Evolutionary conservation across 1,284 basidiomycete genomes (phyloP).

Genomic region (Malassezia furfur): DNA sequence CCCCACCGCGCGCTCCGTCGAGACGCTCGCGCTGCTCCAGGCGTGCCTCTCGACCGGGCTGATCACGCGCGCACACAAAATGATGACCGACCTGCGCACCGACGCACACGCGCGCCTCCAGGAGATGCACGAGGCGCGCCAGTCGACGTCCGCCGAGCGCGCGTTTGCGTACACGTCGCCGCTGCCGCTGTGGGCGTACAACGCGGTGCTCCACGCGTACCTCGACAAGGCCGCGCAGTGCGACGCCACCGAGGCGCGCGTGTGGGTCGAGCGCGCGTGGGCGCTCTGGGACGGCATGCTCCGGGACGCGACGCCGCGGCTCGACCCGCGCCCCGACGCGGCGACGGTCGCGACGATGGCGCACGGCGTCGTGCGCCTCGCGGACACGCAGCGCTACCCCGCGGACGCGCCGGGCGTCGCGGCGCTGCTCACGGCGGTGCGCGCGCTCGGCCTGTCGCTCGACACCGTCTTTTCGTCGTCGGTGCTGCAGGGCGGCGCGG

Average conservation of each 20-base stretch:
- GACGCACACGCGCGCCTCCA: slow-evolving; percentile 22
- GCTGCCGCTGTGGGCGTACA: slow-evolving; percentile 34
- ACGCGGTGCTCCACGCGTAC: slow-evolving; percentile 39
- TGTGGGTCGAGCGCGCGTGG: slow-evolving; percentile 32
- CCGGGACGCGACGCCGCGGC: neutral
- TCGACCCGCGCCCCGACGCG: slow-evolving; percentile 30
- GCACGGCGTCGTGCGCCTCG: slow-evolving; percentile 30
- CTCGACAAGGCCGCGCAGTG: slow-evolving; percentile 29
- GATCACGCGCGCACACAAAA: slow-evolving; percentile 35
- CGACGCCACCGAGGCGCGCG: slow-evolving; percentile 17
- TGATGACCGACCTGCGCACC: slow-evolving; percentile 33
- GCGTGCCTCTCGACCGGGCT: slow-evolving; percentile 41
- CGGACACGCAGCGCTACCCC: slow-evolving; percentile 23
- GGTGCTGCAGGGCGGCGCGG: slow-evolving; percentile 20
- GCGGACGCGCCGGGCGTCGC: slow-evolving; percentile 20
- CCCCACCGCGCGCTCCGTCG: slow-evolving; percentile 27
- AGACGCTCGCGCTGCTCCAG: slow-evolving; percentile 34
- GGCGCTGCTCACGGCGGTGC: slow-evolving; percentile 9
- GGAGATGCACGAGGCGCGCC: slow-evolving; percentile 22
- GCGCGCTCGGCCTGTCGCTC: slow-evolving; percentile 22
- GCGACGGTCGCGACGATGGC: slow-evolving; percentile 33
- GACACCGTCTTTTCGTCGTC: slow-evolving; percentile 33
- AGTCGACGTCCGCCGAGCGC: slow-evolving; percentile 16
- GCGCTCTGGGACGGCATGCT: slow-evolving; percentile 33
- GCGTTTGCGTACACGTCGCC: slow-evolving; percentile 16